phyloP scores from a whole-genome alignment of 352 stramenopile genomes.

The Peronospora farinosa region DNA sequence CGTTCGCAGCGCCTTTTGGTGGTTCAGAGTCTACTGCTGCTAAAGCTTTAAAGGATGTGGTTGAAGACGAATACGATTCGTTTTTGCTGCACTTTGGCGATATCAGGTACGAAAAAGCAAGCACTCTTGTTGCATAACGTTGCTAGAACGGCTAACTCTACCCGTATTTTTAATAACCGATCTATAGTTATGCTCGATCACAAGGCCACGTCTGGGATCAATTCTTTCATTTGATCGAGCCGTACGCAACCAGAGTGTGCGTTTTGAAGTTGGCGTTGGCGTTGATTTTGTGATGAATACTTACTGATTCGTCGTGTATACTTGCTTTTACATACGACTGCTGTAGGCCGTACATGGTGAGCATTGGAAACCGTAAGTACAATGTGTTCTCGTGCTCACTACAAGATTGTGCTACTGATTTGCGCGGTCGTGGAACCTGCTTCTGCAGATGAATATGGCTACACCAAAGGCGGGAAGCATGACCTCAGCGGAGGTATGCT shows the following conservation, averaged over 20 bases:
- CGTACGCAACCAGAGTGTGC: slow-evolving; percentile 57
- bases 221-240: slow-evolving; percentile 71
- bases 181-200: slow-evolving; percentile 54
- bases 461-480: slow-evolving; percentile 42
- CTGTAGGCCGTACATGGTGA: slow-evolving; percentile 65
- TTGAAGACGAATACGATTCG: slow-evolving; percentile 44
- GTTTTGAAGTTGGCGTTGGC: slow-evolving; percentile 1
- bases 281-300: neutral
- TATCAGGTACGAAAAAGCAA: slow-evolving; percentile 38
- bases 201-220: slow-evolving; percentile 60
- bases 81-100: slow-evolving; percentile 77
- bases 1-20: slow-evolving; percentile 37
- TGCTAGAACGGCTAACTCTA: neutral
- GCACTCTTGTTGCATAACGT: neutral
- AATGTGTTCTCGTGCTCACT: neutral
- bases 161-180: neutral
- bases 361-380: slow-evolving; percentile 69
- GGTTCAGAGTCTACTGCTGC: slow-evolving; percentile 42
- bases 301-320: neutral
- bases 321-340: slow-evolving; percentile 1
- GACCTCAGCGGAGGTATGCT: slow-evolving; percentile 49
- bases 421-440: neutral
- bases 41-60: slow-evolving; percentile 52
- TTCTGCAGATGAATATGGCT: slow-evolving; percentile 62
- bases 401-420: neutral